A percentile compares a stretch with the other conserved stretches of the same genome.
Conservation (phyloP, 2,329 filamentous ascomycete species). For the Hyphodiscus sp. region DNA sequence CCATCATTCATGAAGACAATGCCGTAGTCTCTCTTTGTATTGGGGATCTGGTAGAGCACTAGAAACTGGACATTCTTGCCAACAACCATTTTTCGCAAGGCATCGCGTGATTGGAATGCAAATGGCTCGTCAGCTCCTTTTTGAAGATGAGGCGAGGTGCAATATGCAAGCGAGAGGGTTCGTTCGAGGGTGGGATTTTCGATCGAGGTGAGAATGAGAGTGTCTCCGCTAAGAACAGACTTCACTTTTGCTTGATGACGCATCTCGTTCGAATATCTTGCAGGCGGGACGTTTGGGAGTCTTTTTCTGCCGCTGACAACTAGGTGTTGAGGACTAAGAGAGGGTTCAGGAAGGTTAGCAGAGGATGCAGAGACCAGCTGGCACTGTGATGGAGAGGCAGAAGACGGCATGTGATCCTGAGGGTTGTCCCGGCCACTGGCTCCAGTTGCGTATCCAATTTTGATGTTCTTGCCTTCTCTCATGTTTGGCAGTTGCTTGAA, state of each 20-base stretch:
- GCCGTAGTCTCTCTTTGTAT: constrained; percentile 82
- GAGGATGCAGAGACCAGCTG: background rate
- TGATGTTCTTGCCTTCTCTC: constrained; percentile 17
- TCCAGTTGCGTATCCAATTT: constrained; percentile 21
- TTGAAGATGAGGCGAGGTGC: constrained; percentile 78
- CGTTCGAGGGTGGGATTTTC: constrained; percentile 79
- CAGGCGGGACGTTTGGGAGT: constrained; percentile 23
- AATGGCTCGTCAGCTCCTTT: constrained; percentile 89
- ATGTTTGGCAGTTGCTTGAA: constrained; percentile 8
- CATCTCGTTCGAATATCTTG: constrained; percentile 27
- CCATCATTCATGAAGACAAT: constrained; percentile 71
- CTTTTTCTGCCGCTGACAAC: constrained; percentile 1
- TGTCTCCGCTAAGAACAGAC: constrained; percentile 90
- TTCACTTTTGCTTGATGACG: constrained; percentile 68
- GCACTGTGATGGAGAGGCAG: constrained; percentile 1
- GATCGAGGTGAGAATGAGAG: constrained; percentile 73
- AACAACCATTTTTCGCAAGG: constrained; percentile 74
- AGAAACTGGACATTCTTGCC: constrained; percentile 84
- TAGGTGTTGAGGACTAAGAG: constrained; percentile 18
- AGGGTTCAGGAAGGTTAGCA: constrained; percentile 33
- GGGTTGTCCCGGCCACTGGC: constrained; percentile 6
- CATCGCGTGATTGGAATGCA: constrained; percentile 92
- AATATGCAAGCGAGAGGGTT: constrained; percentile 84
- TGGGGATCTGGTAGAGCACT: constrained; percentile 81
- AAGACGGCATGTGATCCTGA: background rate